These are phyloP conservation scores for Brassica cretica DNA, from an alignment of 345 rosid genomes.

Conservation along the genomic window DNA sequence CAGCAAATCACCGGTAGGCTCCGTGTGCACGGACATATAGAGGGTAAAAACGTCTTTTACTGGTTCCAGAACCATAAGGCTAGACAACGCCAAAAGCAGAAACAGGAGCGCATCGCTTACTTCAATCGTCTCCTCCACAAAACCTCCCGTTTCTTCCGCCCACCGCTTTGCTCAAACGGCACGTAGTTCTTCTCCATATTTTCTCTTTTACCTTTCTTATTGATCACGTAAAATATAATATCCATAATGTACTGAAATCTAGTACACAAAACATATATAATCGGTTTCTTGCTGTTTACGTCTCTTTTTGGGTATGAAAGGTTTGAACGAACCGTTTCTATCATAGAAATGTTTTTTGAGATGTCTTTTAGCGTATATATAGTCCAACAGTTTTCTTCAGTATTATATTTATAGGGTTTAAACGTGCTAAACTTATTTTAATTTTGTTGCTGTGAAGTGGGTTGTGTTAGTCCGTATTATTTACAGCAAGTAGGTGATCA, in stretches of 20 bases:
- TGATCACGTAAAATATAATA: not conserved
- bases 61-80: conserved; percentile 99
- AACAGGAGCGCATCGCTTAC: conserved; percentile 64
- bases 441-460: conserved; percentile 22
- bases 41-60: conserved; percentile 93
- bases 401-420: not conserved
- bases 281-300: not conserved
- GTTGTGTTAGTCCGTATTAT: conserved; percentile 38
- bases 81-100: conserved; percentile 86
- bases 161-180: conserved; percentile 57
- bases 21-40: conserved; percentile 70
- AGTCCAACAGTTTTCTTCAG: not conserved
- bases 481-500: conserved; percentile 27
- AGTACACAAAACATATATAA: not conserved
- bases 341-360: not conserved
- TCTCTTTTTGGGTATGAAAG: not conserved
- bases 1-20: conserved; percentile 79
- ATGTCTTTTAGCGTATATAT: not conserved
- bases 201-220: not conserved
- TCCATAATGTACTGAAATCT: not conserved
- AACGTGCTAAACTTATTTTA: not conserved
- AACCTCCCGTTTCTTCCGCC: conserved; percentile 40
- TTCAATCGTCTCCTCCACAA: conserved; percentile 55
- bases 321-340: not conserved
- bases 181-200: conserved; percentile 30